Evolutionary conservation across 352 stramenopile genomes (phyloP), one percentile per base, ranked within the genome.

Genomic region (Globisporangium okanoganense): DNA sequence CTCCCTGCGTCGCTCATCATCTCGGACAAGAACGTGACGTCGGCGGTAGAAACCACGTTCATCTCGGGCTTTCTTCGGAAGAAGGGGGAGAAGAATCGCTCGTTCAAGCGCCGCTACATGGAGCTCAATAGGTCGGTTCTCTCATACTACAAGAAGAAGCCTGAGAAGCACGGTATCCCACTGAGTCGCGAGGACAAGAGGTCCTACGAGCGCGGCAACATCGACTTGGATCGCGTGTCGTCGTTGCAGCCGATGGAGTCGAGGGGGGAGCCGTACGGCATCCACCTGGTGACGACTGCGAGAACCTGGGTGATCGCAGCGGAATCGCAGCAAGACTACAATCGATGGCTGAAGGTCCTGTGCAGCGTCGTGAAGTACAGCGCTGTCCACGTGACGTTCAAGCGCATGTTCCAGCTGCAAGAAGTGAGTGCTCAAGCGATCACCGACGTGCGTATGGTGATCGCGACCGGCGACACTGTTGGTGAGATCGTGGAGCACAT

Each of bases 401-500:
- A 87, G 47, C 79, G 86, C 27, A 91, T 92, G 83, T 83, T 95
- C 31, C 76, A 93, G 51, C 58, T 95, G 54, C 77, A 92, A 52
- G 83, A 95, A 81, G 85, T 95, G 49, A 95, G 84, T 50, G 71
- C 83, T 0, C 87, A 88, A 45, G 85, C 83, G 10, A 87, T 92
- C 20, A 95, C 83, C 20, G 85, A 95, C 67, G 85, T 93, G 56
- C 84, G 85, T 29, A 92, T 95, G 83, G 82, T 92, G 44, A 87
- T 93, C 27, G 78, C 81, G 1, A 90, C 84, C 0, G 77, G 81
- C 5, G 85, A 95, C 65, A 95, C 85, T 1, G 85, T 95, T n/a
- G 82, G 79, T 5, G 80, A 95, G 67, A 92, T 92, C 65, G 85
- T 95, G 27, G 85, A 93, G 76, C 82, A 92, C 56, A 93, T 95